Base-by-base conservation (phyloP, 768 basidiomycete genomes). In the Flagelloscypha sp. region DNA sequence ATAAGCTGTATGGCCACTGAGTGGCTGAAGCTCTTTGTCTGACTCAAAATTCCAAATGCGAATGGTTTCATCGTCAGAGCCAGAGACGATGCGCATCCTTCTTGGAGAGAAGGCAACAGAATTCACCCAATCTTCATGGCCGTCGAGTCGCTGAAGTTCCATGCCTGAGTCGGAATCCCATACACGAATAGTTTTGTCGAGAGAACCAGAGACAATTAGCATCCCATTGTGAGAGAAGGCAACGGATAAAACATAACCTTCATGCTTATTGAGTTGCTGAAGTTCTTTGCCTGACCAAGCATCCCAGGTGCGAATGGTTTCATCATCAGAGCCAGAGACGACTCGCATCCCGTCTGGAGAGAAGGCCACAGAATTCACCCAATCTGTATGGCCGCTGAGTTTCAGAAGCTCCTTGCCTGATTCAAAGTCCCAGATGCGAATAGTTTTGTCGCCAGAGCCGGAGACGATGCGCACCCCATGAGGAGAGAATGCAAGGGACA, bases 381-480 rank as follows among this genome's bases (percentile, higher is more conserved):
- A 23, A 22, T 35, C 25, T 31, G 24, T 45, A 31, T 47, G 43
- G 24, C 47, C 47, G 12, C 23, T 5, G 27, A 46, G 13, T 30
- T 27, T 29, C 24, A 30, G 36, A 16, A 30, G 7, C 35, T 13
- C 7, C 18, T 20, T 28, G 9, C 45, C 40, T 9, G 38, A 45
- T 5, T 21, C 23, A 5, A 23, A 28, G 40, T 59, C 47, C 59
- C 61, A 59, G 4, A 62, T 17, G 9, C 45, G 20, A 6, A 62
- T 36, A 5, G 46, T 55, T 19, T 38, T 31, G 35, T 58, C 56
- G 6, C 23, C 29, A 2, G 53, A 55, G 8, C 50, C 55, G 4
- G 59, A 54, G n/a, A 44, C 49, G 21, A 63, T 43, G n/a, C 33
- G 30, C 13, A 24, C 35, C 2, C 57, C 58, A 38, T 56, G 48